Evolutionary conservation across 768 basidiomycete genomes (phyloP).

Genomic region (Imleria badia): DNA sequence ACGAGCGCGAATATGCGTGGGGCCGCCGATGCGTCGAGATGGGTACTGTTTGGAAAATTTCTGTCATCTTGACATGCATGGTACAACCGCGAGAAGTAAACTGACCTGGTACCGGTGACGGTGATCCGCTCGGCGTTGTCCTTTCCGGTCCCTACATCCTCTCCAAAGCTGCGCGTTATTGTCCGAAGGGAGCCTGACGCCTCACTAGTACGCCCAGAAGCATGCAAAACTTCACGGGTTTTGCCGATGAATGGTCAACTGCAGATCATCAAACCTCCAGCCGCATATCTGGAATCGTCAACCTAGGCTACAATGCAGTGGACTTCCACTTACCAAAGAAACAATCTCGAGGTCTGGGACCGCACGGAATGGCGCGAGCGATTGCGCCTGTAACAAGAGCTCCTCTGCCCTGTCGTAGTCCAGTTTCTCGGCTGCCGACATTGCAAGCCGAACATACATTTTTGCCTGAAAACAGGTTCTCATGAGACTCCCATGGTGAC

Average conservation of each 20-base stretch:
- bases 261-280: conserved; percentile 9
- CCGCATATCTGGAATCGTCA: conserved; percentile 8
- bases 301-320: background rate
- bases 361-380: conserved; percentile 2
- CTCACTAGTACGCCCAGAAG: background rate
- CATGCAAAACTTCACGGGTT: conserved; percentile 2
- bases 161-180: background rate
- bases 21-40: background rate
- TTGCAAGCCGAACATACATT: conserved; percentile 9
- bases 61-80: background rate
- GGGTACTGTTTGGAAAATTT: background rate
- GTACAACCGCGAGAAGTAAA: background rate
- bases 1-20: conserved; percentile 22
- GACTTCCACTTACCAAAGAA: background rate
- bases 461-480: background rate
- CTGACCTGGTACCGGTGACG: too few relatives aligned
- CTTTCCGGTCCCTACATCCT: background rate
- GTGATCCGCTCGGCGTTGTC: conserved; percentile 4
- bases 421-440: background rate
- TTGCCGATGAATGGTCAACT: background rate
- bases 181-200: background rate
- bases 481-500: background rate
- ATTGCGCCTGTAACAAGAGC: background rate
- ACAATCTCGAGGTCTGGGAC: background rate
- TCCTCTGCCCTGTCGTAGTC: background rate